A percentile compares a stretch with the other conserved stretches of the same genome.
Evolutionary conservation across 2,329 filamentous ascomycete genomes (phyloP).

Genomic region (Penicillium sp.): DNA sequence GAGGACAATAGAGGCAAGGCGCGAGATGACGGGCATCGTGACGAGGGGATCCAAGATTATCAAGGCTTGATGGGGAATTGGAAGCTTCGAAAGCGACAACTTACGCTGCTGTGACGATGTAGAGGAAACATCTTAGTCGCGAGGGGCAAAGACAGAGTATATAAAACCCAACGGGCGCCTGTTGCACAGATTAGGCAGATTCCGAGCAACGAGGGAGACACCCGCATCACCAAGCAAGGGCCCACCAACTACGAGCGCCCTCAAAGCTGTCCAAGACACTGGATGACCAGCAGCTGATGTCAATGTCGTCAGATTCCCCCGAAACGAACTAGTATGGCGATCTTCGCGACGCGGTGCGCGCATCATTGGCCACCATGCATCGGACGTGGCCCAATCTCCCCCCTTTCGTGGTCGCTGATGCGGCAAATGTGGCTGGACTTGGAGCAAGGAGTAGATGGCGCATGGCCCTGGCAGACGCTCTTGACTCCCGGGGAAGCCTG

Average conservation of each 20-base stretch:
- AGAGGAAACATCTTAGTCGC: not conserved
- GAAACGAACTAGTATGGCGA: not conserved
- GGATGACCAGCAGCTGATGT: conserved; percentile 12
- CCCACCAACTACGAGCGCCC: conserved; percentile 1
- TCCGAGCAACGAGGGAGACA: conserved; percentile 12
- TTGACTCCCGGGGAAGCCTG: too few relatives aligned
- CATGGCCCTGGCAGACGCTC: too few relatives aligned
- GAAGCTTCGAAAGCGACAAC: not conserved
- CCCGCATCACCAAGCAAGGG: conserved; percentile 19
- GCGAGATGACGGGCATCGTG: conserved; percentile 52
- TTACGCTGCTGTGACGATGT: not conserved
- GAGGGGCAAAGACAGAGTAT: conserved; percentile 10
- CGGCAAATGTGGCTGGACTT: too few relatives aligned
- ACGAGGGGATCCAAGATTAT: not conserved
- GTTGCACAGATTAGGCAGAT: conserved; percentile 17
- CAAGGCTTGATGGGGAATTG: not conserved
- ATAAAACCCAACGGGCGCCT: conserved; percentile 12
- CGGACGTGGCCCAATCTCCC: too few relatives aligned
- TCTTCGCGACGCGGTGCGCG: too few relatives aligned
- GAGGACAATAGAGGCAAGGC: conserved; percentile 57
- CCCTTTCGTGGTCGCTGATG: too few relatives aligned
- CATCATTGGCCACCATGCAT: too few relatives aligned
- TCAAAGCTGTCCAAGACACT: too few relatives aligned
- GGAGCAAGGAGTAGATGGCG: too few relatives aligned
- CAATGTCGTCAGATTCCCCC: conserved; percentile 17